Evolutionary conservation across 2,329 filamentous ascomycete species (phyloP).

Genomic region (Colletotrichum scovillei): DNA sequence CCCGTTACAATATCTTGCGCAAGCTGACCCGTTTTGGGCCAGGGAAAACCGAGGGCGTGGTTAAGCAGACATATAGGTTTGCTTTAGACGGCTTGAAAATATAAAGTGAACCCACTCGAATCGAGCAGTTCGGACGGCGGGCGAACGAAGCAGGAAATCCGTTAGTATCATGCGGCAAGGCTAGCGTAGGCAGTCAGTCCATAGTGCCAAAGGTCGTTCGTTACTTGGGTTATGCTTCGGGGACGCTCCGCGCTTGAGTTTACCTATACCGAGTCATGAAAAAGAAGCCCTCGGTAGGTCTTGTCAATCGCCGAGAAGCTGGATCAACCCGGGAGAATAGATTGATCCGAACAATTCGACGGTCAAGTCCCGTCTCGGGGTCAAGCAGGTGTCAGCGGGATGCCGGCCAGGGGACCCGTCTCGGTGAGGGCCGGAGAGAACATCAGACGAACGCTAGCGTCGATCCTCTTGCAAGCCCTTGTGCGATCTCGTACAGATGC

Average conservation of each 20-base stretch:
- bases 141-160: constrained; percentile 1
- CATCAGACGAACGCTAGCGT: constrained; percentile 33
- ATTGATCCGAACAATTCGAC: constrained; percentile 5
- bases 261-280: constrained; percentile 16
- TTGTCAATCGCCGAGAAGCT: constrained; percentile 21
- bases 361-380: constrained; percentile 30
- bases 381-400: constrained; percentile 22
- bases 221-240: neutral
- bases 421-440: constrained; percentile 21
- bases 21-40: neutral
- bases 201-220: neutral
- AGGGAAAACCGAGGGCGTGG: neutral
- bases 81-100: neutral
- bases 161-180: constrained; percentile 20
- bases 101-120: neutral
- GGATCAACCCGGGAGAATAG: constrained; percentile 13
- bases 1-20: neutral
- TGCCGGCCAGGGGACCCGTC: constrained; percentile 23
- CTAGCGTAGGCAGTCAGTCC: neutral
- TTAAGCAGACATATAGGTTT: neutral
- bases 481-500: constrained; percentile 24
- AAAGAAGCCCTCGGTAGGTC: neutral
- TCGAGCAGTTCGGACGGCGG: neutral
- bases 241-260: neutral
- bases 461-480: constrained; percentile 23